Evolutionary conservation across 2,329 filamentous ascomycete genomes (phyloP).

Genomic region (Epichloe coenophiala): DNA sequence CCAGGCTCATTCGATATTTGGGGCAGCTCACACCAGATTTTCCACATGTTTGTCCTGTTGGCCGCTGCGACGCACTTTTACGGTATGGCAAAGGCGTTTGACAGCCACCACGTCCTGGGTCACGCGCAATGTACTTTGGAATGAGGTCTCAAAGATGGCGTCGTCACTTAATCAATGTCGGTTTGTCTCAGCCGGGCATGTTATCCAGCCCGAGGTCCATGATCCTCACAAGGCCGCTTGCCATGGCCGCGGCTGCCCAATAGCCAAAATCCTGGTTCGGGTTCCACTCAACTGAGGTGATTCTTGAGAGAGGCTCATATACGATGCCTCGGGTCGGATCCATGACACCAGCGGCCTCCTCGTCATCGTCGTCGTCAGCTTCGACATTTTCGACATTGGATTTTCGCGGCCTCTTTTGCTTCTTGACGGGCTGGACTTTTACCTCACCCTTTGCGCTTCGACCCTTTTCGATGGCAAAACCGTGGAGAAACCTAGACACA

Average conservation of each 20-base stretch:
- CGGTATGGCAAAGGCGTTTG: conserved; percentile 72
- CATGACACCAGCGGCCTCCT: conserved; percentile 17
- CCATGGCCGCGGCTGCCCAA: conserved; percentile 55
- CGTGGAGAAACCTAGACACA: conserved; percentile 35
- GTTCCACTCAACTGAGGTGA: conserved; percentile 54
- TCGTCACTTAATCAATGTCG: not conserved
- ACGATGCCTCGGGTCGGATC: conserved; percentile 33
- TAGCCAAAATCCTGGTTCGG: conserved; percentile 51
- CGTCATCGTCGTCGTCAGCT: conserved; percentile 16
- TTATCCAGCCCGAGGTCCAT: conserved; percentile 48
- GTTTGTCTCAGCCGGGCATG: conserved; percentile 1
- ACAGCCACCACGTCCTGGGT: conserved; percentile 58
- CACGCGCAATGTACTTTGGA: conserved; percentile 33
- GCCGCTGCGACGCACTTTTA: conserved; percentile 72
- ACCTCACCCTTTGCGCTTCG: conserved; percentile 29
- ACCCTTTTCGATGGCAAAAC: conserved; percentile 37
- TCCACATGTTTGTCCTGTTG: conserved; percentile 76
- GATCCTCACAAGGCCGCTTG: conserved; percentile 51
- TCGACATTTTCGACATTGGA: conserved; percentile 16
- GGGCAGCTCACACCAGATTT: conserved; percentile 92
- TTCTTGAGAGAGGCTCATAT: conserved; percentile 48
- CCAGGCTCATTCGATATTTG: conserved; percentile 80
- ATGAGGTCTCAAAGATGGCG: conserved; percentile 1
- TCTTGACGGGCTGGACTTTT: conserved; percentile 22
- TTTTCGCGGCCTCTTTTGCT: conserved; percentile 23